Percentiles rank a stretch among this genome's conserved stretches.
phyloP scores from a whole-genome alignment of 768 basidiomycete species.

The Butyriboletus loyo region DNA sequence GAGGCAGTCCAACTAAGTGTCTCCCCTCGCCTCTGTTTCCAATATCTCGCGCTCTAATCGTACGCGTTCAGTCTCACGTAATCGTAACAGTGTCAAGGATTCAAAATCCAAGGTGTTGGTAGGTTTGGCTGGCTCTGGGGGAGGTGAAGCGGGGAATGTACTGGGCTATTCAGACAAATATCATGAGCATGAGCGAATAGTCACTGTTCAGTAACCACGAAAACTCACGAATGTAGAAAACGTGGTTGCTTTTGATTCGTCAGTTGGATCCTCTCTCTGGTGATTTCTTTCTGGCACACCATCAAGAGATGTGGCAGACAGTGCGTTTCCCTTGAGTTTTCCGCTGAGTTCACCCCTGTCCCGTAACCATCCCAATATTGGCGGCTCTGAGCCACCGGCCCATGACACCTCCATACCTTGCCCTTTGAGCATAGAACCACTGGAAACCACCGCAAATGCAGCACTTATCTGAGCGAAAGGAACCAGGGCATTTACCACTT shows the following conservation, averaged over 20 bases:
- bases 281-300: not conserved
- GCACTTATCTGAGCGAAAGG: constrained; percentile 74
- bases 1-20: constrained; percentile 2
- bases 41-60: constrained; percentile 73
- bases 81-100: constrained; percentile 71
- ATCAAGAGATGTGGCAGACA: constrained; percentile 26
- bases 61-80: constrained; percentile 79
- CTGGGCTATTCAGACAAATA: constrained; percentile 15
- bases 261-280: not conserved
- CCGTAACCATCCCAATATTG: constrained; percentile 68
- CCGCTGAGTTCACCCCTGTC: constrained; percentile 62
- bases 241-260: constrained; percentile 18
- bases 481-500: constrained; percentile 66
- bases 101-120: constrained; percentile 66
- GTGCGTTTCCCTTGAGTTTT: not conserved
- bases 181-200: constrained; percentile 2
- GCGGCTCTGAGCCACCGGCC: constrained; percentile 71
- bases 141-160: constrained; percentile 13
- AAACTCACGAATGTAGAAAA: constrained; percentile 44
- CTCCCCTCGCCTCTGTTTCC: constrained; percentile 55
- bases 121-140: constrained; percentile 23
- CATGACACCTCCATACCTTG: constrained; percentile 70
- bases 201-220: not conserved
- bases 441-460: constrained; percentile 72
- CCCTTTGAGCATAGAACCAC: constrained; percentile 50